These are phyloP conservation scores for Daucus carota DNA, from an alignment of 129 eudicot species.

Conservation along the genomic window DNA sequence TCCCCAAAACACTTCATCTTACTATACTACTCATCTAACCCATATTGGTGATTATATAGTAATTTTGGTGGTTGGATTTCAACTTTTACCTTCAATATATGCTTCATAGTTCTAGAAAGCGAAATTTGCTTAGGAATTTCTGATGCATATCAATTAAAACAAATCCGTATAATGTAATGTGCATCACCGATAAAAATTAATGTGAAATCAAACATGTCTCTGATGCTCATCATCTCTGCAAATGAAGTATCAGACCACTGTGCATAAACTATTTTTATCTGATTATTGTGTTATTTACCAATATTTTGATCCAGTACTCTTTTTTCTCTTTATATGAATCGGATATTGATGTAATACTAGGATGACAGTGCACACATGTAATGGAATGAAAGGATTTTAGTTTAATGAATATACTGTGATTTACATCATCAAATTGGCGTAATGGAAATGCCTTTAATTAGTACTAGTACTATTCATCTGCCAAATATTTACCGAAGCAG, in stretches of 20 bases:
- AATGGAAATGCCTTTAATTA: background rate
- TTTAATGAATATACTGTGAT: background rate
- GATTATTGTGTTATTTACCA: too few relatives aligned
- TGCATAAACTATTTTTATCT: too few relatives aligned
- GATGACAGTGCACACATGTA: background rate
- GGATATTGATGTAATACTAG: background rate
- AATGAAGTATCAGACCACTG: too few relatives aligned
- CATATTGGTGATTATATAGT: background rate
- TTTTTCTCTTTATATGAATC: background rate
- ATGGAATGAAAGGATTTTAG: background rate
- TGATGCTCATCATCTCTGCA: too few relatives aligned
- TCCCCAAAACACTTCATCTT: background rate
- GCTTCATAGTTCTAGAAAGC: background rate
- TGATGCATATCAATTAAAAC: too few relatives aligned
- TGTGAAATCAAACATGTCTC: too few relatives aligned
- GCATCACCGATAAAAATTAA: too few relatives aligned
- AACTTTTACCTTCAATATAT: background rate
- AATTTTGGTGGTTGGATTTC: background rate
- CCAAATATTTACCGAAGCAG: constrained; percentile 23
- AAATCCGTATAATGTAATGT: too few relatives aligned
- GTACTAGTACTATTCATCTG: constrained; percentile 8
- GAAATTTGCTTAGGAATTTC: too few relatives aligned
- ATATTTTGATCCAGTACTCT: background rate
- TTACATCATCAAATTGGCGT: background rate
- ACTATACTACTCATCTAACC: background rate